These are phyloP conservation scores for Pterocarpus santalinus DNA, from an alignment of 306 rosid species.

Conservation along the genomic window DNA sequence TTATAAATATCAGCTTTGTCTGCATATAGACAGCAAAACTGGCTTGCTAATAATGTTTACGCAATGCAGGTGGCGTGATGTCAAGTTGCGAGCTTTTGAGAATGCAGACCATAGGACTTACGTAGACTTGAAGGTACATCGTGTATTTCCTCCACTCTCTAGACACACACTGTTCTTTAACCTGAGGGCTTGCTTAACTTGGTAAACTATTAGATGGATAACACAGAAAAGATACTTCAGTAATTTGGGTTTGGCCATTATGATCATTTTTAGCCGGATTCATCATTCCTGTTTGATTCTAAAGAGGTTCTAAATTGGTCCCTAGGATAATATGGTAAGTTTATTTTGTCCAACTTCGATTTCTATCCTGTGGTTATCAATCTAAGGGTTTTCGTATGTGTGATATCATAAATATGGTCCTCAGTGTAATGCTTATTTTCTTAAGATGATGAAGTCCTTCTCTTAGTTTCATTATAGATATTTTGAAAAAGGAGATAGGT, in stretches of 20 bases:
- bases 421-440: not conserved
- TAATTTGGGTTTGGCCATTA: conserved; percentile 7
- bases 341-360: not conserved
- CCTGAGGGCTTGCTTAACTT: not conserved
- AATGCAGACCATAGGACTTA: conserved; percentile 96
- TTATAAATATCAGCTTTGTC: conserved; percentile 29
- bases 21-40: conserved; percentile 25
- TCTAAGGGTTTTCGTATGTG: conserved; percentile 14
- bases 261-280: conserved; percentile 1
- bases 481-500: not conserved
- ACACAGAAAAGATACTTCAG: conserved; percentile 7
- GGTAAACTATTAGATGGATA: conserved; percentile 10
- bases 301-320: not conserved
- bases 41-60: conserved; percentile 43
- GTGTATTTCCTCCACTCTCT: conserved; percentile 16
- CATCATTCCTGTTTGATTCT: conserved; percentile 26
- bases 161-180: not conserved
- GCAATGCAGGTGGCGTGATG: conserved; percentile 92
- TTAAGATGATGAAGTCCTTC: not conserved
- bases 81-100: conserved; percentile 86
- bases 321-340: conserved; percentile 18
- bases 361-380: conserved; percentile 1
- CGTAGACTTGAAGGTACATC: conserved; percentile 88
- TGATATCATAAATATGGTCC: conserved; percentile 10
- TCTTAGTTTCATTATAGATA: conserved; percentile 6